Base-by-base conservation (phyloP, 805 yeast species). In the Debaryomyces prosopidis region DNA sequence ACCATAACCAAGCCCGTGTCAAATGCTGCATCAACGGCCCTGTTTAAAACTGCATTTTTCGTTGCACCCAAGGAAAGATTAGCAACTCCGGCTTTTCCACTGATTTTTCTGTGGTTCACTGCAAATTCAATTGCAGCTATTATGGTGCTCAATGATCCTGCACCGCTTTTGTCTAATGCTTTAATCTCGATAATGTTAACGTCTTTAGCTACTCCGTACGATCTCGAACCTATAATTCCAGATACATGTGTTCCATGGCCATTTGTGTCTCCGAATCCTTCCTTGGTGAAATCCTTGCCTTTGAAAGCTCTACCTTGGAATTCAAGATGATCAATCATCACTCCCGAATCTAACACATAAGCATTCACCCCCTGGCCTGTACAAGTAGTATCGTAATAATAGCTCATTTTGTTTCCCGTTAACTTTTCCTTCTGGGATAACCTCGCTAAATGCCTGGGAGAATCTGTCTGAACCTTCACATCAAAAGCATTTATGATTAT, bases 341-440 rank as follows among this genome's bases (percentile, higher is more conserved):
- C 80, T 2, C 99, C 98, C 1, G 96, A 86, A 63, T 91, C 98
- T 40, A 90, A 73, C 27, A 91, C 80, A 61, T 91, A 91, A 0
- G 84, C 95, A 48, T 79, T 77, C 1, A 89, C 87, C 20, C 74
- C 79, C 42, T 69, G 68, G 0, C 96, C 96, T 37, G 63, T 62
- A 19, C 61, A 62, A 0, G 65, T 62, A 0, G 59, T 58, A 39
- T 80, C 78, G 54, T 76, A 86, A 47, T 68, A 66, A 57, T 79
- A 87, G 12, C 73, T 60, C 16, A 68, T 66, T 26, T 46, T 23
- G 40, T 46, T 27, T 2, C 33, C 33, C 12, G 46, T 40, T 20
- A 63, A 38, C 30, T 51, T 44, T 53, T 67, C 65, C 20, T 73
- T 66, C 49, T 82, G 81, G 0, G 89, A 84, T 5, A 86, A 54